Conservation (phyloP, 768 basidiomycete genomes). For the Punctularia strigosozonata region DNA sequence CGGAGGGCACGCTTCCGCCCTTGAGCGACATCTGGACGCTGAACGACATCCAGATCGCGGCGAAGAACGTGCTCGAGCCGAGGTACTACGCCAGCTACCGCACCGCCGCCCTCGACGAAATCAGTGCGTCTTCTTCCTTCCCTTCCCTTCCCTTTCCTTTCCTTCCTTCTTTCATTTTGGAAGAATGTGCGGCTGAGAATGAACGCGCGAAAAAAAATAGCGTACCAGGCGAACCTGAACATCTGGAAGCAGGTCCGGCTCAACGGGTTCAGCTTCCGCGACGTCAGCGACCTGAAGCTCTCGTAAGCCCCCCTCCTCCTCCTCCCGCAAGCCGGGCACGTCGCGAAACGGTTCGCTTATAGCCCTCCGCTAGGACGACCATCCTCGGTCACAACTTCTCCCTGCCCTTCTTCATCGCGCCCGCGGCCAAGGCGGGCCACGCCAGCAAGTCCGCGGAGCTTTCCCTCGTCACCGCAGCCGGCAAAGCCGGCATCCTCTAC, state of each 20-base stretch:
- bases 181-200: neutral
- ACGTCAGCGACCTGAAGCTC: constrained; percentile 12
- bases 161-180: neutral
- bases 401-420: constrained; percentile 33
- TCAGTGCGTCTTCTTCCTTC: too few species aligned
- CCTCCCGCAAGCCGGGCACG: too few species aligned
- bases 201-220: neutral
- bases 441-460: constrained; percentile 34
- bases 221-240: constrained; percentile 16
- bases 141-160: too few species aligned
- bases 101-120: constrained; percentile 15
- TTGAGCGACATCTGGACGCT: constrained; percentile 12
- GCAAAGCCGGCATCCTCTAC: constrained; percentile 28
- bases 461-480: constrained; percentile 30
- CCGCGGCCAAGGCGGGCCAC: constrained; percentile 25
- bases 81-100: constrained; percentile 13
- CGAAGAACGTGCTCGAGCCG: constrained; percentile 12
- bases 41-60: constrained; percentile 17
- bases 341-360: neutral
- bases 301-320: constrained; percentile 8
- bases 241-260: constrained; percentile 14
- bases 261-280: constrained; percentile 14
- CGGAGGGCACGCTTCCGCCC: constrained; percentile 13
- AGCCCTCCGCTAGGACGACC: constrained; percentile 9
- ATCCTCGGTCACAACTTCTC: constrained; percentile 17